phyloP scores from a whole-genome alignment of 345 rosid genomes.

The Odontarrhena argentea region DNA sequence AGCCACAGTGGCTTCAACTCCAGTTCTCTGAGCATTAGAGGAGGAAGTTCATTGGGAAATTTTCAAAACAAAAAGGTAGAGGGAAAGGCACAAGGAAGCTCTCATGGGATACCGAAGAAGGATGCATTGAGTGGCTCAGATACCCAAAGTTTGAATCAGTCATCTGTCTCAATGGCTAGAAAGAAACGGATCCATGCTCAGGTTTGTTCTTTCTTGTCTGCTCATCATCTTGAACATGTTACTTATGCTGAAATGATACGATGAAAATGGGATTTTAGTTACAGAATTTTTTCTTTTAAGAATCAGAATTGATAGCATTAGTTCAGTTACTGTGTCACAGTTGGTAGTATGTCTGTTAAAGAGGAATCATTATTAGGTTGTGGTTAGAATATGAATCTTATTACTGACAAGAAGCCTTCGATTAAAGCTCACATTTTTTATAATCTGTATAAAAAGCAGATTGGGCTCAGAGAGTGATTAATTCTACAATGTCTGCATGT shows the following conservation, averaged over 20 bases:
- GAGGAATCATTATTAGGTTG: background rate
- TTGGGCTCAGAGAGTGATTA: conserved; percentile 11
- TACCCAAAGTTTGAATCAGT: conserved; percentile 69
- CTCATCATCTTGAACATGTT: conserved; percentile 22
- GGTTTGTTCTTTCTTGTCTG: conserved; percentile 52
- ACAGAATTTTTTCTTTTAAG: background rate
- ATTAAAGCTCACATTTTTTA: background rate
- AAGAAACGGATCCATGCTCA: conserved; percentile 90
- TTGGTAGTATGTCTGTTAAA: background rate
- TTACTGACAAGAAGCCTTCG: background rate
- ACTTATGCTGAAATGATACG: conserved; percentile 17
- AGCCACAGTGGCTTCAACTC: conserved; percentile 53
- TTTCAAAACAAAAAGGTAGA: conserved; percentile 64
- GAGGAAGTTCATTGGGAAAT: conserved; percentile 59
- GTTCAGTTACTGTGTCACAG: conserved; percentile 9
- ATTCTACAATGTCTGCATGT: conserved; percentile 5
- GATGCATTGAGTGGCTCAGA: conserved; percentile 69
- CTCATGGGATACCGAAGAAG: conserved; percentile 72
- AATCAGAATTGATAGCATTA: background rate
- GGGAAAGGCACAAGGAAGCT: conserved; percentile 66
- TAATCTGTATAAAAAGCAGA: conserved; percentile 1
- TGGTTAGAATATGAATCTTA: conserved; percentile 3
- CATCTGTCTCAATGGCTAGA: conserved; percentile 67
- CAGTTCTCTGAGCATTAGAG: conserved; percentile 59
- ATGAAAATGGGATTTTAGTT: background rate